phyloP scores from a whole-genome alignment of 1,139 yeast species.

The Kurtzmaniella quercitrusa region DNA sequence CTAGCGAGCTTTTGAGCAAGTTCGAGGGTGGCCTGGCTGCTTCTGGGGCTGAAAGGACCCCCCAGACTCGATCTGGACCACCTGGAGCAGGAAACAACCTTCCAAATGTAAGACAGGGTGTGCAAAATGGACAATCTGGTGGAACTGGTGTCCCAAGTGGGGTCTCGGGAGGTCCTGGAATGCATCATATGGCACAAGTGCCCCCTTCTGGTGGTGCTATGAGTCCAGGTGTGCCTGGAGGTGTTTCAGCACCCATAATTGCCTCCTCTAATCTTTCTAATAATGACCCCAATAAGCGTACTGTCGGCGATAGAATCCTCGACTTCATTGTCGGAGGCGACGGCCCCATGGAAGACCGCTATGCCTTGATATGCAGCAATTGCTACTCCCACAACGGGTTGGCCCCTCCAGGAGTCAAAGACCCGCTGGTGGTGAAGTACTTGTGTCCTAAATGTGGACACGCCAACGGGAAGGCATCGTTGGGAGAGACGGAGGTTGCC shows the following conservation, averaged over 20 bases:
- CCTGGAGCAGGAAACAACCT: constrained; percentile 23
- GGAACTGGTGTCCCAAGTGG: no score
- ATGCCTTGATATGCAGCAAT: constrained; percentile 65
- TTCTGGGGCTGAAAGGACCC: constrained; percentile 10
- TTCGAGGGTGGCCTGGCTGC: constrained; percentile 41
- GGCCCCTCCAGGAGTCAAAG: constrained; percentile 65
- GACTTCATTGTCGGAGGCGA: constrained; percentile 69
- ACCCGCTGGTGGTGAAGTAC: constrained; percentile 55
- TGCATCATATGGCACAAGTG: no score
- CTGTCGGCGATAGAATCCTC: constrained; percentile 41
- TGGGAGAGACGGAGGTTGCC: neutral
- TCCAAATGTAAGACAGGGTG: neutral
- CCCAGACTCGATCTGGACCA: constrained; percentile 20
- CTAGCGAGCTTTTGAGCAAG: constrained; percentile 66
- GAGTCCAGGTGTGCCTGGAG: no score
- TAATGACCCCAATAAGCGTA: constrained; percentile 34
- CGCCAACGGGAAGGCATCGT: constrained; percentile 38
- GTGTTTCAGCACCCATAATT: no score
- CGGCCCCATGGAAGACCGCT: constrained; percentile 58
- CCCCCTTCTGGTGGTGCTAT: no score
- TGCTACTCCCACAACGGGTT: constrained; percentile 76
- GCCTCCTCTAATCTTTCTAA: no score
- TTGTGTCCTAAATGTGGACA: constrained; percentile 72
- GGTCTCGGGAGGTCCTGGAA: no score
- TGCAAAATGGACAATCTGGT: no score